These are phyloP conservation scores for Yamadazyma tumulicola DNA, from an alignment of 805 yeast genomes.

Conservation along the genomic window DNA sequence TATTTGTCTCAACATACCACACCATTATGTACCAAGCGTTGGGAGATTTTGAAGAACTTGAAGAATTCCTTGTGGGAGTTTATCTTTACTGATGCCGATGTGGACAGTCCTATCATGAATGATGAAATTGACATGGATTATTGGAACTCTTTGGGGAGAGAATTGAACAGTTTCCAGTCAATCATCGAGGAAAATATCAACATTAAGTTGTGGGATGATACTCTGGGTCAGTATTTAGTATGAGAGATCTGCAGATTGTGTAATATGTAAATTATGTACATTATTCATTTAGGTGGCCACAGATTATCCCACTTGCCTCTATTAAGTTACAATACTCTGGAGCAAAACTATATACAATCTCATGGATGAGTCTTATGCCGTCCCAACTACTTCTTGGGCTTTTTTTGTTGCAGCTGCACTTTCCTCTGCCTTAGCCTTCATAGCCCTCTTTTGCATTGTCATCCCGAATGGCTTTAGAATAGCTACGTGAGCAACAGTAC, in stretches of 20 bases:
- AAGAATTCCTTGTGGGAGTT: conserved; percentile 20
- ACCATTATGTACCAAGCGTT: conserved; percentile 20
- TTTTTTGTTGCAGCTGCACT: conserved; percentile 7
- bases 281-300: too few species aligned
- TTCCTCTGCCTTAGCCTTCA: conserved; percentile 12
- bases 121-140: conserved; percentile 3
- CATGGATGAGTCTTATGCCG: too few species aligned
- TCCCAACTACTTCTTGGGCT: conserved; percentile 1
- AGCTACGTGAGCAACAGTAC: conserved; percentile 42
- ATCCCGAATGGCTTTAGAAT: conserved; percentile 41
- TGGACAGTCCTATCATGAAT: background rate
- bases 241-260: too few species aligned
- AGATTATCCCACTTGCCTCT: background rate
- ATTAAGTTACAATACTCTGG: background rate
- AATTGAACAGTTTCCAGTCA: conserved; percentile 6
- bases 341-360: too few species aligned
- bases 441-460: conserved; percentile 27
- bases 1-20: conserved; percentile 24
- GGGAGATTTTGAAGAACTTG: conserved; percentile 18
- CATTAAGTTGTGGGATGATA: conserved; percentile 8
- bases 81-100: conserved; percentile 5
- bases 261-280: too few species aligned
- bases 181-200: conserved; percentile 8
- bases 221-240: conserved; percentile 6
- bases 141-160: conserved; percentile 5